Percentiles rank a stretch among this genome's conserved stretches.
phyloP scores from a whole-genome alignment of 2,329 filamentous ascomycete genomes.

The Botryosphaeria agaves region DNA sequence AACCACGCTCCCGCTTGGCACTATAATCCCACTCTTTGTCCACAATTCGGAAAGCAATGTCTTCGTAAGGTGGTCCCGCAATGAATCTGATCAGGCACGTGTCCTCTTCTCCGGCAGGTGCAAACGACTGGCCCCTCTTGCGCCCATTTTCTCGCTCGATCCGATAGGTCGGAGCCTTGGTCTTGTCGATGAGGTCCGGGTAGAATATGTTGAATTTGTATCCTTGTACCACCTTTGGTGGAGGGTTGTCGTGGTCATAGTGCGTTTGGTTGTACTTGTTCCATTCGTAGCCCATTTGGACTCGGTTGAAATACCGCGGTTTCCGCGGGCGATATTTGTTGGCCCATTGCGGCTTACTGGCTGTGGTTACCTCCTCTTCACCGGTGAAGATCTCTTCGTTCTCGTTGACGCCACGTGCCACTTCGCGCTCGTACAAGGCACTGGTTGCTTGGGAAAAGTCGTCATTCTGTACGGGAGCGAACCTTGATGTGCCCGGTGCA shows the following conservation, averaged over 20 bases:
- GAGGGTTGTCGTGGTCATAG: slow-evolving; percentile 96
- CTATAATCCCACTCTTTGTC: slow-evolving; percentile 99
- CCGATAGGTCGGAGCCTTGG: slow-evolving; percentile 85
- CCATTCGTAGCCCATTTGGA: slow-evolving; percentile 99
- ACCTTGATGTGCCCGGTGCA: slow-evolving; percentile 44
- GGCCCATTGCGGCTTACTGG: slow-evolving; percentile 57
- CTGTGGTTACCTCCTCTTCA: slow-evolving; percentile 59
- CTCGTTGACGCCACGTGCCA: slow-evolving; percentile 76
- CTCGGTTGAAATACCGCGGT: slow-evolving; percentile 91
- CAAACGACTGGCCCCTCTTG: slow-evolving; percentile 78
- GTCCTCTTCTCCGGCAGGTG: slow-evolving; percentile 86
- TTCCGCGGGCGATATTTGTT: slow-evolving; percentile 79
- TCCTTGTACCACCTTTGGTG: slow-evolving; percentile 93
- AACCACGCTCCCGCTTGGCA: slow-evolving; percentile 83
- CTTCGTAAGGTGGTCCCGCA: slow-evolving; percentile 87
- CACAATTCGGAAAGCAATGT: slow-evolving; percentile 92
- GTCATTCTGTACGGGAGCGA: slow-evolving; percentile 51
- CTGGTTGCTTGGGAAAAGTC: slow-evolving; percentile 79
- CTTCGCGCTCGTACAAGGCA: slow-evolving; percentile 80
- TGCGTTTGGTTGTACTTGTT: slow-evolving; percentile 99
- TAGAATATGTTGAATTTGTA: slow-evolving; percentile 99
- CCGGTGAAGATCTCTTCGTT: slow-evolving; percentile 91
- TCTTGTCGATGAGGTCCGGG: slow-evolving; percentile 87
- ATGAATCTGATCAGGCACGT: slow-evolving; percentile 94
- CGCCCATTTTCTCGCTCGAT: slow-evolving; percentile 89